A percentile compares a stretch with the other conserved stretches of the same genome.
phyloP scores from a whole-genome alignment of 495 filamentous ascomycete species.

The Darksidea phi region DNA sequence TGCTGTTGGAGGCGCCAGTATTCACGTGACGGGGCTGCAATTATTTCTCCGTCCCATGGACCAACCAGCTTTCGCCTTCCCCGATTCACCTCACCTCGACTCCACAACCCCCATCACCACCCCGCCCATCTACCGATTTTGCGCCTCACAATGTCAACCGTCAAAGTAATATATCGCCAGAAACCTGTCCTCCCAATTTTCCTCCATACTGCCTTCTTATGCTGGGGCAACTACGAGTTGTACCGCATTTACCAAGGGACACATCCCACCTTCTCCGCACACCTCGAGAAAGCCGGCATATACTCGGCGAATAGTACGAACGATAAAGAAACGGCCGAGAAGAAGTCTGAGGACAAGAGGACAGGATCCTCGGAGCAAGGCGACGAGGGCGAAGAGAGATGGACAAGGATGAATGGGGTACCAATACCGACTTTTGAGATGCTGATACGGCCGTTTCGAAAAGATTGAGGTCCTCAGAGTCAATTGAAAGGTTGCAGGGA shows the following conservation, averaged over 20 bases:
- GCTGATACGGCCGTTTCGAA: slow-evolving; percentile 11
- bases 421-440: slow-evolving; percentile 16
- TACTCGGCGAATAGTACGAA: neutral
- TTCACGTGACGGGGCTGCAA: neutral
- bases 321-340: neutral
- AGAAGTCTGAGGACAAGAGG: neutral
- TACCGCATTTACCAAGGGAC: slow-evolving; percentile 10
- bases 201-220: slow-evolving; percentile 1
- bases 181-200: neutral
- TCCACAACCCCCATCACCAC: neutral
- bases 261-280: neutral
- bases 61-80: neutral
- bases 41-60: neutral
- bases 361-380: neutral
- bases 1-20: no score
- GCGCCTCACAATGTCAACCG: neutral
- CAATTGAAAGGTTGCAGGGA: no score
- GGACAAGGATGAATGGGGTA: slow-evolving; percentile 9
- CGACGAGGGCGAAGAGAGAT: neutral
- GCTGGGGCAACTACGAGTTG: slow-evolving; percentile 6
- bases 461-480: neutral
- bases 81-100: neutral
- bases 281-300: neutral
- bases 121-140: neutral
- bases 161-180: neutral